A percentile compares a stretch with the other conserved stretches of the same genome.
Evolutionary conservation across 2,329 filamentous ascomycete genomes (phyloP).

Genomic region (Trichophyton rubrum): DNA sequence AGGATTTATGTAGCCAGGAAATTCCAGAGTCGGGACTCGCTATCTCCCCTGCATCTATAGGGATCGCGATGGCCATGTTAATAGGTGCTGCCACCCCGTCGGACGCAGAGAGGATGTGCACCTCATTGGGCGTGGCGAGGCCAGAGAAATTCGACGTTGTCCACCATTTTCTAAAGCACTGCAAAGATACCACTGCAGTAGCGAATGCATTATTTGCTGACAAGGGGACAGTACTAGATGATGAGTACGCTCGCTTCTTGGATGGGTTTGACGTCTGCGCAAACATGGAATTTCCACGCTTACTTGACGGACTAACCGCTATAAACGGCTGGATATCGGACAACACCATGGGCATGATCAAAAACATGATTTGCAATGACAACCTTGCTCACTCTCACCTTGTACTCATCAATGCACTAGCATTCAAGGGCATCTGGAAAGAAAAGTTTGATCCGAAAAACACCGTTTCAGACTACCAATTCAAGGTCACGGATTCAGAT

Average conservation of each 20-base stretch:
- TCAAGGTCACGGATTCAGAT: background rate
- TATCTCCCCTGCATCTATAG: background rate
- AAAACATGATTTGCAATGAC: background rate
- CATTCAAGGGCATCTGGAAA: conserved; percentile 4
- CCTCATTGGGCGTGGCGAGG: background rate
- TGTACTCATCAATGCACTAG: background rate
- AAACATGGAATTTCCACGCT: background rate
- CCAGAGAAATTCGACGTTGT: background rate
- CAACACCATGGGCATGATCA: conserved; percentile 1
- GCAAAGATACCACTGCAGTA: background rate
- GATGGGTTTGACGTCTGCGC: background rate
- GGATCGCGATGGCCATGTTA: conserved; percentile 2
- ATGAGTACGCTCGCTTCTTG: background rate
- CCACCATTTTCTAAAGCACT: background rate
- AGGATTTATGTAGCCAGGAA: background rate
- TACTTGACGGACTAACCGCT: background rate
- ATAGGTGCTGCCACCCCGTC: background rate
- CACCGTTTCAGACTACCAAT: background rate
- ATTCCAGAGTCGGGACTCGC: background rate
- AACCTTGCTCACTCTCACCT: background rate
- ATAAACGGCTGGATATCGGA: conserved; percentile 2
- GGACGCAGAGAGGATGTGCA: background rate
- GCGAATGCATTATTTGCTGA: conserved; percentile 3
- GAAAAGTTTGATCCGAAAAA: background rate
- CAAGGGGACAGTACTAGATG: background rate